Evolutionary conservation across 208 protist genomes (phyloP), one percentile per base, ranked within the genome.

Genomic region (Acanthamoeba lenticulata): DNA sequence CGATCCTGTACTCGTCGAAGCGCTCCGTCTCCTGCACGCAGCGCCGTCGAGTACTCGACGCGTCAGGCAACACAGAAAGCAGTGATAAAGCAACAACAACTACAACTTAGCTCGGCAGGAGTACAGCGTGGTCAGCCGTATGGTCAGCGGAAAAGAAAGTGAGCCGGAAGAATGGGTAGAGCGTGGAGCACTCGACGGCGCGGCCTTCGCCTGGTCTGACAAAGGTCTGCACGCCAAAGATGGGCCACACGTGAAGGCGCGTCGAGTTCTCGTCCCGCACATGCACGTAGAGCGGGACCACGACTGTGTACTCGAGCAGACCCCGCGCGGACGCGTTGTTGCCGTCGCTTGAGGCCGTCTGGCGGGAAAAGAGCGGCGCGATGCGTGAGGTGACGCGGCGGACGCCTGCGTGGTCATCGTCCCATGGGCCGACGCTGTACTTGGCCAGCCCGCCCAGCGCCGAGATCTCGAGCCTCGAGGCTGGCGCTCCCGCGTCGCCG

Each of bases 381-480:
- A 86, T 21, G 27, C 77, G 77, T 21, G 45, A n/a, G 19, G 27
- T 86, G 77, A 44, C 38, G 19, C 77, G 40, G 9, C 11, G 21
- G 1, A 86, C 44, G 77, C 15, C 77, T 1, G 27, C 19, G 45
- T 27, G 77, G 44, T 44, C 77, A 5, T 57, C 77, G 77, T 44
- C 44, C 77, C 77, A 86, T 19, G 77, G 77, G 9, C 29, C 77
- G 45, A 47, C 44, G 77, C 45, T 47, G 77, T 86, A 86, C 29
- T 57, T 47, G 45, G 77, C 77, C 77, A 86, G 44, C 17, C 77
- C 77, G 0, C 42, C 77, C 77, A 86, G 44, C 77, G 44, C 40
- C 11, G 77, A 86, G 27, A 86, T 32, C 67, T 79, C 67, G 36
- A 79, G 67, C 67, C n/a, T n/a, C n/a, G n/a, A n/a, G n/a, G n/a